phyloP scores from a whole-genome alignment of 257 asterid species.

The Forsythia viridissima region DNA sequence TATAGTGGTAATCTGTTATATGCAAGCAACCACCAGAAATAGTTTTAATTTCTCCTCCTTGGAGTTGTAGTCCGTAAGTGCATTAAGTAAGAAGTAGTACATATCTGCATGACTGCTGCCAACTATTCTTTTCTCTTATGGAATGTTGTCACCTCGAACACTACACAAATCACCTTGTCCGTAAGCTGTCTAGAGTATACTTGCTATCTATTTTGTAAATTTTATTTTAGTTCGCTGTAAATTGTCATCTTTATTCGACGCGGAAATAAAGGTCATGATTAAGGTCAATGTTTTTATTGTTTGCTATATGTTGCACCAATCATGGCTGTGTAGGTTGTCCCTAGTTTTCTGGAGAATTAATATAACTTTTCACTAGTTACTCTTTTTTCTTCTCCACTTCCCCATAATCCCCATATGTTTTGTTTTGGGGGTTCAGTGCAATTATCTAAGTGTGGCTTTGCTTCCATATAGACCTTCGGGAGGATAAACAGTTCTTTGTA shows the following conservation, averaged over 20 bases:
- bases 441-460: background rate
- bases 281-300: background rate
- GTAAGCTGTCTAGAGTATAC: background rate
- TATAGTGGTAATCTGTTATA: background rate
- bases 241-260: background rate
- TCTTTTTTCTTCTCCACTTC: background rate
- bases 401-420: background rate
- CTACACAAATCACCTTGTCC: no score
- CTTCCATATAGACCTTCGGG: constrained; percentile 67
- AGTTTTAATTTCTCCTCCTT: background rate
- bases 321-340: background rate
- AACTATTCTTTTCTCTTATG: background rate
- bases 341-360: background rate
- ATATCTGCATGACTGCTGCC: background rate
- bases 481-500: constrained; percentile 63
- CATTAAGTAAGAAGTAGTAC: background rate
- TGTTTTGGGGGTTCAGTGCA: background rate
- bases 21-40: background rate
- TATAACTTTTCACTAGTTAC: background rate
- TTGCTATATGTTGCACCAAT: background rate
- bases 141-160: background rate
- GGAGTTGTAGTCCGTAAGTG: background rate
- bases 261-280: background rate
- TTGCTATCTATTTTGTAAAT: background rate
- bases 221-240: background rate